phyloP scores from a whole-genome alignment of 495 filamentous ascomycete genomes.

The Trichoderma orchidacearum region DNA sequence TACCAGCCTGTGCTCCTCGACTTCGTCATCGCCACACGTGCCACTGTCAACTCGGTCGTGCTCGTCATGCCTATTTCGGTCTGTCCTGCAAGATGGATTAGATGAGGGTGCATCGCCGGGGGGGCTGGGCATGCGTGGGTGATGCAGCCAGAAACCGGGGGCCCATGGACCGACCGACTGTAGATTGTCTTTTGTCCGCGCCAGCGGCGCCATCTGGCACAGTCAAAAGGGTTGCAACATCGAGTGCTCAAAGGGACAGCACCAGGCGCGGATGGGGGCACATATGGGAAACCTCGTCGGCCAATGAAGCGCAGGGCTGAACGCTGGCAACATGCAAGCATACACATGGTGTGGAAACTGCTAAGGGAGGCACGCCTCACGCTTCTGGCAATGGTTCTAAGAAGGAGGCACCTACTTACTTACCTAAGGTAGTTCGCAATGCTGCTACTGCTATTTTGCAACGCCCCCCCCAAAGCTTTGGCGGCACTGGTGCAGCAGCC shows the following conservation, averaged over 20 bases:
- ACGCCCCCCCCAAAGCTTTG: too few species aligned
- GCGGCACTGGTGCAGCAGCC: too few species aligned
- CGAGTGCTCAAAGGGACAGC: neutral
- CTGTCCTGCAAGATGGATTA: neutral
- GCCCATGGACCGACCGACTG: neutral
- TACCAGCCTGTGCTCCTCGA: neutral
- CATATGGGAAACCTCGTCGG: neutral
- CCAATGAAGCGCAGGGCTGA: neutral
- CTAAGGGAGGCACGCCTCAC: too few species aligned
- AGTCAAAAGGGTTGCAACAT: too few species aligned
- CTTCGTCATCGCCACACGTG: neutral
- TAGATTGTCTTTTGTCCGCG: neutral
- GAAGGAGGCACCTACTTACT: too few species aligned
- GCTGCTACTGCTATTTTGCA: too few species aligned
- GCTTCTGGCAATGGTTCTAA: too few species aligned
- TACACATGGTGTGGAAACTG: too few species aligned
- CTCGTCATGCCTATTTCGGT: neutral
- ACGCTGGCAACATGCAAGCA: neutral
- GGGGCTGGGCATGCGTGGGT: neutral
- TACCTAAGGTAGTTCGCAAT: too few species aligned
- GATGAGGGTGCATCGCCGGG: neutral
- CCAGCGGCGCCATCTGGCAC: conserved; percentile 1
- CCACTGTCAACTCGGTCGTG: neutral
- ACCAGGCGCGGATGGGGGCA: neutral
- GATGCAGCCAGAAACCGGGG: neutral